Percentiles rank a stretch among this genome's conserved stretches.
Conservation (phyloP, 306 rosid species). For the Oxytropis ochrocephala region DNA sequence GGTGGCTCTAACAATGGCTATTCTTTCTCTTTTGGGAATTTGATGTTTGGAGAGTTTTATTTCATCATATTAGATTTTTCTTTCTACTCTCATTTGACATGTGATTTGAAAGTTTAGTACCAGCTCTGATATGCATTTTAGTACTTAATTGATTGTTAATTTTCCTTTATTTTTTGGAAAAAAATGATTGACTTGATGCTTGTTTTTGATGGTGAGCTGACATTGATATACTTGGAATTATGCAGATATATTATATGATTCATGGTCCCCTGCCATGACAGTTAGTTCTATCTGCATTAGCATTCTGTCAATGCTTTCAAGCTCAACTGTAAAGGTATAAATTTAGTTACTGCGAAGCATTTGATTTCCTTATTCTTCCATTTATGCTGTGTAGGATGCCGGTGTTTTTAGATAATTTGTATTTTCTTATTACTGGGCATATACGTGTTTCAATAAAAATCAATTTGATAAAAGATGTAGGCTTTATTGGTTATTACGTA, state of each 20-base stretch:
- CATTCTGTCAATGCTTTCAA: constrained; percentile 99
- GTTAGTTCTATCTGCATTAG: constrained; percentile 99
- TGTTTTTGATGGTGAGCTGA: constrained; percentile 23
- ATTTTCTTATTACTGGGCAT: neutral
- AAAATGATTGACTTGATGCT: neutral
- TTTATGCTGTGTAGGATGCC: neutral
- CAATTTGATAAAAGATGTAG: neutral
- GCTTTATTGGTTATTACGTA: neutral
- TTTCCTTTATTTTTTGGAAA: neutral
- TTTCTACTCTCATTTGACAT: neutral
- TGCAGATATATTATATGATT: constrained; percentile 97
- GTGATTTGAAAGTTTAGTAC: neutral
- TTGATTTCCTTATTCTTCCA: neutral
- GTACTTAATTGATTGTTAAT: neutral
- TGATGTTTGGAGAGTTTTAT: neutral
- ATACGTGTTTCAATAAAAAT: neutral
- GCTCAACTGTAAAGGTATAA: constrained; percentile 87
- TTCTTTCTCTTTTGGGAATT: neutral
- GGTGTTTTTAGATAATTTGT: neutral
- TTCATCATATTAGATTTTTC: neutral
- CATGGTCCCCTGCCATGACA: constrained; percentile 99
- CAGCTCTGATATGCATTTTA: constrained; percentile 1
- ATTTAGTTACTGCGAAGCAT: constrained; percentile 13
- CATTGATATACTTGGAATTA: constrained; percentile 20
- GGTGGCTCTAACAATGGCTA: neutral